Evolutionary conservation across 1,284 basidiomycete genomes (phyloP).

Genomic region (Mycena citricolor): DNA sequence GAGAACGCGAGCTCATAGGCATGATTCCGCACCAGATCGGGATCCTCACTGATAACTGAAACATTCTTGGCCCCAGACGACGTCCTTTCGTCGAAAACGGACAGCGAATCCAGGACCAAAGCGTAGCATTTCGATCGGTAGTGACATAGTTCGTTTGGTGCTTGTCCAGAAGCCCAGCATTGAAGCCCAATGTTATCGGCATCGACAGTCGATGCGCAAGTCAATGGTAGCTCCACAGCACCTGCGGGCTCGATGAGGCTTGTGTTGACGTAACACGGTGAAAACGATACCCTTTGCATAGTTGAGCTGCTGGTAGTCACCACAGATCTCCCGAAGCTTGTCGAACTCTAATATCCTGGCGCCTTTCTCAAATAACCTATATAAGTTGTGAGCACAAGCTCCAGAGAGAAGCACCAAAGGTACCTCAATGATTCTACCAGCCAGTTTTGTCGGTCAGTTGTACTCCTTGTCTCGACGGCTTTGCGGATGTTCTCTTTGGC

Average conservation of each 20-base stretch:
- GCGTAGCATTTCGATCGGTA: constrained; percentile 78
- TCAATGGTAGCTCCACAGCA: constrained; percentile 83
- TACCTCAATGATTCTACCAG: constrained; percentile 83
- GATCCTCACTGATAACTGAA: constrained; percentile 49
- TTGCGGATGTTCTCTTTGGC: constrained; percentile 93
- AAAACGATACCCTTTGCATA: constrained; percentile 64
- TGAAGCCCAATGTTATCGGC: constrained; percentile 75
- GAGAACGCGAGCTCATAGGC: constrained; percentile 83
- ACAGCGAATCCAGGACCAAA: constrained; percentile 79
- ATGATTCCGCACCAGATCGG: constrained; percentile 66
- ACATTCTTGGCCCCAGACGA: constrained; percentile 26
- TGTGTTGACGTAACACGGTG: constrained; percentile 7
- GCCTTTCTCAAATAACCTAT: constrained; percentile 84
- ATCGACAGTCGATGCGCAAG: constrained; percentile 83
- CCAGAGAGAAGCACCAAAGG: constrained; percentile 20
- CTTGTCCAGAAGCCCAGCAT: constrained; percentile 70
- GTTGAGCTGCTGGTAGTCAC: constrained; percentile 82
- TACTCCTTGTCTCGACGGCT: constrained; percentile 80
- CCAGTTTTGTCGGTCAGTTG: constrained; percentile 70
- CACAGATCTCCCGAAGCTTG: constrained; percentile 81
- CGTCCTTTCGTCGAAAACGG: constrained; percentile 72
- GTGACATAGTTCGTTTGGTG: constrained; percentile 59
- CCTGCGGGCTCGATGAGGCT: constrained; percentile 45
- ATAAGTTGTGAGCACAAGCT: constrained; percentile 14
- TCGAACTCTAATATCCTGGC: constrained; percentile 83